These are phyloP conservation scores for Uromyces viciae-fabae DNA, from an alignment of 1,284 basidiomycete genomes.

Conservation along the genomic window DNA sequence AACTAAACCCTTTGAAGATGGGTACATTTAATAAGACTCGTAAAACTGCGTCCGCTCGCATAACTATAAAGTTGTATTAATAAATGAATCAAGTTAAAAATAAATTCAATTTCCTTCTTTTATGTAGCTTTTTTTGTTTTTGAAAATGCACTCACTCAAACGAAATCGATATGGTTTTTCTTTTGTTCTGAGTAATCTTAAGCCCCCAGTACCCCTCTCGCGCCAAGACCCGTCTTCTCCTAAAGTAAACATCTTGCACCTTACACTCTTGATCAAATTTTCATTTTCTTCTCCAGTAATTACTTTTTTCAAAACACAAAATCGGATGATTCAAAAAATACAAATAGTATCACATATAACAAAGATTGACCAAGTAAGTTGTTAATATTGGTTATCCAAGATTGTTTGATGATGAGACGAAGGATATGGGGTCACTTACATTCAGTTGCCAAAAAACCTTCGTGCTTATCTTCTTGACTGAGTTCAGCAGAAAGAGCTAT, in stretches of 20 bases:
- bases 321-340: background rate
- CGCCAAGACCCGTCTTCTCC: slow-evolving; percentile 37
- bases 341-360: background rate
- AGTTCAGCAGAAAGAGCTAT: slow-evolving; percentile 36
- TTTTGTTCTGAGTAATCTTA: slow-evolving; percentile 34
- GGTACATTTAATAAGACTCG: slow-evolving; percentile 41
- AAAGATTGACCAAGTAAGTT: too few relatives aligned
- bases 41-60: slow-evolving; percentile 42
- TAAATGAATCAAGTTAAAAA: background rate
- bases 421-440: background rate
- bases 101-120: background rate
- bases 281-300: slow-evolving; percentile 43
- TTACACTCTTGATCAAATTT: slow-evolving; percentile 31
- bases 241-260: slow-evolving; percentile 39
- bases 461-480: slow-evolving; percentile 18
- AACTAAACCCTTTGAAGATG: slow-evolving; percentile 42
- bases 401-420: background rate
- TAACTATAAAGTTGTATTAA: slow-evolving; percentile 6
- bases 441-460: slow-evolving; percentile 35
- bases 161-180: slow-evolving; percentile 35
- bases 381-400: background rate
- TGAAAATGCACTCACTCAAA: slow-evolving; percentile 18
- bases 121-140: background rate
- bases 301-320: background rate
- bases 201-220: slow-evolving; percentile 32